phyloP scores from a whole-genome alignment of 495 filamentous ascomycete species.

The Rusavskia elegans region DNA sequence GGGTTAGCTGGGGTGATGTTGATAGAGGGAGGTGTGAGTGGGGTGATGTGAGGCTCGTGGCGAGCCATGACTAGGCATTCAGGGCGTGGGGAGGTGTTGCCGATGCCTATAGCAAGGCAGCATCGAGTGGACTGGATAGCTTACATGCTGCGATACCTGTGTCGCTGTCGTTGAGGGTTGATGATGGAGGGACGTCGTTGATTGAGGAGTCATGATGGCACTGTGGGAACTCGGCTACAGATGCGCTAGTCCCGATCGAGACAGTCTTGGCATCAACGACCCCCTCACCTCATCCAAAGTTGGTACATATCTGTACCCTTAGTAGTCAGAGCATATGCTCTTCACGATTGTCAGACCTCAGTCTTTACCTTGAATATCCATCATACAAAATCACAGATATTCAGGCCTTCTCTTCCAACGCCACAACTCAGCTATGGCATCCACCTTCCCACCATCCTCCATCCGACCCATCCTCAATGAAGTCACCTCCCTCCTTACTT shows the following conservation, averaged over 20 bases:
- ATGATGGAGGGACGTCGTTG: slow-evolving; percentile 1
- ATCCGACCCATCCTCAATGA: slow-evolving; percentile 32
- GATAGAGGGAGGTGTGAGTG: slow-evolving; percentile 1
- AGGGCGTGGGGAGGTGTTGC: neutral
- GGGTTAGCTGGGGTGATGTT: neutral
- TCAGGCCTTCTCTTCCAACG: no score
- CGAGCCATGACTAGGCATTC: neutral
- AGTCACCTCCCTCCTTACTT: slow-evolving; percentile 34
- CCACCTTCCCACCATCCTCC: slow-evolving; percentile 28
- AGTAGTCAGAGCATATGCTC: no score
- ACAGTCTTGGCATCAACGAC: no score
- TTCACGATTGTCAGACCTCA: no score
- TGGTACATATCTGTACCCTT: no score
- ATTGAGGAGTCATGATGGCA: neutral
- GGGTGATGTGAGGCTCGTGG: neutral
- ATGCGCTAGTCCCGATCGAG: no score
- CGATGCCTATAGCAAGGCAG: neutral
- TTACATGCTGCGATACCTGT: slow-evolving; percentile 38
- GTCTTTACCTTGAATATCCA: no score
- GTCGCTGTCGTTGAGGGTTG: slow-evolving; percentile 22
- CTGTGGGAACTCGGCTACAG: neutral
- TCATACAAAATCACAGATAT: no score
- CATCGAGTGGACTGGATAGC: slow-evolving; percentile 6
- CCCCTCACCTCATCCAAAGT: no score
- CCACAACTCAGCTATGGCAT: neutral